phyloP scores from a whole-genome alignment of 257 asterid genomes.

The Osmanthus fragrans region DNA sequence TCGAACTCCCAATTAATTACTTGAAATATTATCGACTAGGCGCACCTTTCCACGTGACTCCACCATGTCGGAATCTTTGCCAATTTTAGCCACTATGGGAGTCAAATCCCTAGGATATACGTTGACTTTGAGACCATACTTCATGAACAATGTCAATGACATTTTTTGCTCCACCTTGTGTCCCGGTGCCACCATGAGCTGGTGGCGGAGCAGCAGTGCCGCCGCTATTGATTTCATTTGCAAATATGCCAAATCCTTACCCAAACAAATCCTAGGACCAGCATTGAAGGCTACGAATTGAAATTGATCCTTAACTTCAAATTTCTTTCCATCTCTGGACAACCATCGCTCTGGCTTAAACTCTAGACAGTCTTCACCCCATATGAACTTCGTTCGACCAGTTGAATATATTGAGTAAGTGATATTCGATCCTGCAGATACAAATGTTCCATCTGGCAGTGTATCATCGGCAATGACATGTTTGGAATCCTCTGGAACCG shows the following conservation, averaged over 20 bases:
- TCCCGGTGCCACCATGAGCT: conserved; percentile 44
- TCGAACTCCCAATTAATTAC: conserved; percentile 3
- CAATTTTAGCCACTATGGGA: conserved; percentile 31
- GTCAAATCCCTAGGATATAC: conserved; percentile 45
- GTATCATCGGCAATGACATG: conserved; percentile 50
- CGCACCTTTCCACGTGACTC: neutral
- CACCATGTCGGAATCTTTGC: neutral
- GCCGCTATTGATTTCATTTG: conserved; percentile 62
- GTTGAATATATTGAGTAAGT: conserved; percentile 57
- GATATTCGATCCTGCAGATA: conserved; percentile 49
- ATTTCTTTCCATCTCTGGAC: conserved; percentile 39
- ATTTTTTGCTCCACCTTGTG: conserved; percentile 57
- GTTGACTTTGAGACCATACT: conserved; percentile 50
- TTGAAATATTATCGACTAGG: conserved; percentile 1
- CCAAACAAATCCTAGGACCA: conserved; percentile 56
- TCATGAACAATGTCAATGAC: conserved; percentile 59
- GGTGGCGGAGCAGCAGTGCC: conserved; percentile 57
- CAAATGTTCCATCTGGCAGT: conserved; percentile 52
- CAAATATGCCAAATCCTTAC: conserved; percentile 54
- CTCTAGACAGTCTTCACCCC: conserved; percentile 58
- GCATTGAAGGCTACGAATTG: conserved; percentile 54
- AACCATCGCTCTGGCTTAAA: conserved; percentile 58
- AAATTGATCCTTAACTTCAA: conserved; percentile 40
- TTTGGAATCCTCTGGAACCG: conserved; percentile 56
- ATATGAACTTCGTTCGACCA: conserved; percentile 52